phyloP scores from a whole-genome alignment of 106 monocot species.

The Platanthera zijinensis region DNA sequence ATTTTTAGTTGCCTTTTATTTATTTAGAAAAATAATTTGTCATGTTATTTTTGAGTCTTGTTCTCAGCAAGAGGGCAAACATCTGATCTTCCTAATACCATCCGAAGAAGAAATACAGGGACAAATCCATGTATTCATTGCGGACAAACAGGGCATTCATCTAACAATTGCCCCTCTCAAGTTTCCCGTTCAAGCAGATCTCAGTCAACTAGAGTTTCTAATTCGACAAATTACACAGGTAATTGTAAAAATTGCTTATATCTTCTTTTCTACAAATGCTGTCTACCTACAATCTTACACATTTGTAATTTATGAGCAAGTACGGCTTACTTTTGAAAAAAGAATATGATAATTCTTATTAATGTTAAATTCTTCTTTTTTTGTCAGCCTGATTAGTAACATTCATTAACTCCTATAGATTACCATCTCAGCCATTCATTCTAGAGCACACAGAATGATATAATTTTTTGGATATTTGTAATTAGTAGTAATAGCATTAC shows the following conservation, averaged over 20 bases:
- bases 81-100: conserved; percentile 27
- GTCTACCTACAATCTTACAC: background rate
- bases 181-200: conserved; percentile 20
- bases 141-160: conserved; percentile 49
- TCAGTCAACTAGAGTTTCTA: conserved; percentile 22
- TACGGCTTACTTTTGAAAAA: no score
- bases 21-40: background rate
- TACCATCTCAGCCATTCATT: no score
- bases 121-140: conserved; percentile 30
- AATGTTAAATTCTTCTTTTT: no score
- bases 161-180: conserved; percentile 36
- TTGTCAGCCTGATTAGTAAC: no score
- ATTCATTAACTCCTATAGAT: no score
- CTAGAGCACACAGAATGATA: no score
- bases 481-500: no score
- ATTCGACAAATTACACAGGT: conserved; percentile 41
- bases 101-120: conserved; percentile 26
- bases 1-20: background rate
- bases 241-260: background rate
- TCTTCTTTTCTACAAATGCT: background rate
- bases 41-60: background rate
- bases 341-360: no score
- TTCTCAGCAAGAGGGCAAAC: conserved; percentile 50
- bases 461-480: no score
- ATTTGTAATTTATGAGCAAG: background rate